These are phyloP conservation scores for Hippophae tibetana DNA, from an alignment of 306 rosid genomes.

Conservation along the genomic window DNA sequence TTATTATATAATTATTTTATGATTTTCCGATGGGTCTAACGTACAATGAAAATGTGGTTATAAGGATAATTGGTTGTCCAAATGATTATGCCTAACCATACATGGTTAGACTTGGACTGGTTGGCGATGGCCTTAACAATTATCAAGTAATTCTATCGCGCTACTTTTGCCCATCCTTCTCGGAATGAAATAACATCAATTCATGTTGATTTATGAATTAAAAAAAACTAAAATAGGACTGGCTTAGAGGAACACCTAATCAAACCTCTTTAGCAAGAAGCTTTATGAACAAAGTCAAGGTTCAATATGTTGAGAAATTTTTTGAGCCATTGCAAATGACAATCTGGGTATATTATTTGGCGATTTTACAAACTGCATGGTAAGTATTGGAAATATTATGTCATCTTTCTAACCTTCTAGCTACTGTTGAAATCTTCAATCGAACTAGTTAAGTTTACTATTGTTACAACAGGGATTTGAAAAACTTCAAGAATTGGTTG, in stretches of 20 bases:
- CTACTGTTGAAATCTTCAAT: too few species aligned
- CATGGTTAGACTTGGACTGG: constrained; percentile 97
- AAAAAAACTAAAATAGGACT: constrained; percentile 31
- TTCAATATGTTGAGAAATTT: constrained; percentile 82
- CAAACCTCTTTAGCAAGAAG: constrained; percentile 68
- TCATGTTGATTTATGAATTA: too few species aligned
- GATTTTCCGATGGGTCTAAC: constrained; percentile 78
- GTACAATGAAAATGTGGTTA: too few species aligned
- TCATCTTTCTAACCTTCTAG: too few species aligned
- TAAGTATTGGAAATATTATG: too few species aligned
- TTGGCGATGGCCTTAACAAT: constrained; percentile 98
- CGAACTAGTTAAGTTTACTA: too few species aligned
- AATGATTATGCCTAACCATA: constrained; percentile 96
- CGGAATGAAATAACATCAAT: too few species aligned
- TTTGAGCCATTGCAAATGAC: constrained; percentile 76
- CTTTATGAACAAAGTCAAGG: constrained; percentile 88
- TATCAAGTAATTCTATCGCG: constrained; percentile 57
- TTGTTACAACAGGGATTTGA: too few species aligned
- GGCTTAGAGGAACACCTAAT: constrained; percentile 87
- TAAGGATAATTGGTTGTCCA: constrained; percentile 88
- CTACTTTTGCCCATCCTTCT: too few species aligned
- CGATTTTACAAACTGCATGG: too few species aligned
- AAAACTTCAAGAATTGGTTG: constrained; percentile 50
- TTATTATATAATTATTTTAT: constrained; percentile 1
- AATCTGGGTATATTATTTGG: constrained; percentile 89